Evolutionary conservation across 225 moss, liverwort and hornwort genomes (phyloP).

Genomic region (Sphagnum tenellum): DNA sequence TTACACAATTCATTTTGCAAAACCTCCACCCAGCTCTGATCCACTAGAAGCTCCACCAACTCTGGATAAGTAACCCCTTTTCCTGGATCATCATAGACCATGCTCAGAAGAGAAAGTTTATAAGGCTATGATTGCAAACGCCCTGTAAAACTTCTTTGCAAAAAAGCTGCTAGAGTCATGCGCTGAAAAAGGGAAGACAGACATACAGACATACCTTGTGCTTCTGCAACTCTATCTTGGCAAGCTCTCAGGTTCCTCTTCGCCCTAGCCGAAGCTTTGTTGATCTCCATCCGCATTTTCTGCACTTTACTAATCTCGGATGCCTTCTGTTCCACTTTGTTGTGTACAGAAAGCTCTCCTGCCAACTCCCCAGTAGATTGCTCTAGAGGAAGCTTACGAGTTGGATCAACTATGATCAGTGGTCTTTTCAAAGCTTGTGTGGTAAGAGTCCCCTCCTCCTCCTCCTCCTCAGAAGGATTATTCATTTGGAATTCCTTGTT

Average conservation of each 20-base stretch:
- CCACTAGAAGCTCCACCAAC: slow-evolving; percentile 54
- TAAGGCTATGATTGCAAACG: too few species aligned
- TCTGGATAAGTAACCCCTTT: slow-evolving; percentile 52
- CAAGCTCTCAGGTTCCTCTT: slow-evolving; percentile 69
- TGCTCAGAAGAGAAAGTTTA: too few species aligned
- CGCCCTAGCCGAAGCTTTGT: slow-evolving; percentile 57
- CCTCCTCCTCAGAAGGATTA: too few species aligned
- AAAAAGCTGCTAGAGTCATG: too few species aligned
- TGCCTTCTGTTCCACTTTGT: slow-evolving; percentile 9
- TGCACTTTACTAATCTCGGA: slow-evolving; percentile 55
- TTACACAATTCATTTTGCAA: slow-evolving; percentile 55
- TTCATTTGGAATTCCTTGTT: too few species aligned
- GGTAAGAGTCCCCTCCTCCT: not conserved
- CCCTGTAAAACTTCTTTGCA: too few species aligned
- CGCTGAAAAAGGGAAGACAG: not conserved
- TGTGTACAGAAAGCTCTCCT: slow-evolving; percentile 2
- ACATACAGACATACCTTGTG: slow-evolving; percentile 26
- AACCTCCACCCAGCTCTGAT: slow-evolving; percentile 74
- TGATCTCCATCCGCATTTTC: slow-evolving; percentile 84
- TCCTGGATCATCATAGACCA: slow-evolving; percentile 19
- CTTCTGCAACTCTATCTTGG: slow-evolving; percentile 51
- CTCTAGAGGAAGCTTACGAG: slow-evolving; percentile 5
- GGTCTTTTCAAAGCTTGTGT: not conserved
- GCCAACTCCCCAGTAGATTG: slow-evolving; percentile 2
- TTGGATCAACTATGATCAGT: not conserved